Evolutionary conservation across 1,284 basidiomycete genomes (phyloP).

Genomic region (Blastosporella zonata): DNA sequence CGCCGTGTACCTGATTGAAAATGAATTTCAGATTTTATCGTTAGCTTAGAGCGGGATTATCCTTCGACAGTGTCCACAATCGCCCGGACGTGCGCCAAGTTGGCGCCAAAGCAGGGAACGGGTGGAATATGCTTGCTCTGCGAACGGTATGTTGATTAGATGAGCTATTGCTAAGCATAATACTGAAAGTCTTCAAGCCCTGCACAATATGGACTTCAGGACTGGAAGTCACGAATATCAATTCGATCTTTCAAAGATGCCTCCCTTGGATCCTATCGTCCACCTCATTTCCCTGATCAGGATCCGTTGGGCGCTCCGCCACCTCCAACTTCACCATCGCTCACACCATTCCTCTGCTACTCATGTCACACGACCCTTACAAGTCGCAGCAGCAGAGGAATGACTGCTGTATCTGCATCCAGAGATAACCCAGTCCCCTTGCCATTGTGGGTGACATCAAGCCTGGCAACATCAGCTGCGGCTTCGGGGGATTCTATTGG

Average conservation of each 20-base stretch:
- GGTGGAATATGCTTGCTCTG: slow-evolving; percentile 64
- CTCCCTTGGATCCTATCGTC: slow-evolving; percentile 18
- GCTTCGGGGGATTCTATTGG: background rate
- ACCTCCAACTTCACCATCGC: slow-evolving; percentile 23
- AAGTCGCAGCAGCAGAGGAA: slow-evolving; percentile 53
- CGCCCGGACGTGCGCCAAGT: slow-evolving; percentile 78
- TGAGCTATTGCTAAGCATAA: background rate
- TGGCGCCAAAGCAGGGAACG: slow-evolving; percentile 65
- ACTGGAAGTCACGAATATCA: slow-evolving; percentile 74
- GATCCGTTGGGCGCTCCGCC: slow-evolving; percentile 1
- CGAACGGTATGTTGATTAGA: slow-evolving; percentile 52
- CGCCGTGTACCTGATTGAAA: background rate
- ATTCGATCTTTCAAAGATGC: slow-evolving; percentile 53
- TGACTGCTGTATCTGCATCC: slow-evolving; percentile 14
- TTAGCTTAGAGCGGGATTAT: slow-evolving; percentile 77
- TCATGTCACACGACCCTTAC: slow-evolving; percentile 72
- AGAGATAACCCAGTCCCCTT: slow-evolving; percentile 24
- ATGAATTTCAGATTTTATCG: slow-evolving; percentile 66
- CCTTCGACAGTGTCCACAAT: slow-evolving; percentile 90
- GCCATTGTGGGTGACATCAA: slow-evolving; percentile 35
- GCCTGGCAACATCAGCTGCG: background rate
- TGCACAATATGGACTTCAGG: slow-evolving; percentile 63
- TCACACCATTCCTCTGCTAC: slow-evolving; percentile 65
- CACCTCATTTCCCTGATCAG: slow-evolving; percentile 14
- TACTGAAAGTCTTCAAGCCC: slow-evolving; percentile 44